These are phyloP conservation scores for Elaeis oleifera DNA, from an alignment of 202 grass and related monocot species.

Conservation along the genomic window DNA sequence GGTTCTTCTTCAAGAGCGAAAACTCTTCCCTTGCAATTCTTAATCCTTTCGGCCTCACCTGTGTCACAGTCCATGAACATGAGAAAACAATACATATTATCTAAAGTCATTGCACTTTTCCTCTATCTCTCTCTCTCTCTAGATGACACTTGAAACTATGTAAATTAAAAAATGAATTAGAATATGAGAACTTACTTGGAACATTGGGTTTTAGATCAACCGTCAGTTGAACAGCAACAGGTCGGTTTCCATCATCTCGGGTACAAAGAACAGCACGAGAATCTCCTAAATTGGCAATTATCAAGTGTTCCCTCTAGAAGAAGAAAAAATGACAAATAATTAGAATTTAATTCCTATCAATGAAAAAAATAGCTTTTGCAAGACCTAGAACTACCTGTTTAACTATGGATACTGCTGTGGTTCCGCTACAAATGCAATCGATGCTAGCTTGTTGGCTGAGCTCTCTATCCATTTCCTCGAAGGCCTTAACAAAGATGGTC, in stretches of 20 bases:
- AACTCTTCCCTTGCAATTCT: conserved; percentile 56
- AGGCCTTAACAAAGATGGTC: conserved; percentile 38
- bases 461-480: conserved; percentile 65
- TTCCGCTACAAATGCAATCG: conserved; percentile 82
- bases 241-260: conserved; percentile 34
- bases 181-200: conserved; percentile 33
- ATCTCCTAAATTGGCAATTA: conserved; percentile 79
- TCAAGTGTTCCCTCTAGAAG: conserved; percentile 58
- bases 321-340: background rate
- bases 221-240: conserved; percentile 52
- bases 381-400: conserved; percentile 33
- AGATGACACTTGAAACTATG: too few species aligned
- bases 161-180: too few species aligned
- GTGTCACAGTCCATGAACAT: background rate
- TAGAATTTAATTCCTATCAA: background rate
- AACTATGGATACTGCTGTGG: conserved; percentile 55
- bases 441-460: conserved; percentile 46
- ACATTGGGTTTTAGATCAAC: conserved; percentile 80
- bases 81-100: background rate
- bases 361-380: too few species aligned
- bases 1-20: conserved; percentile 83
- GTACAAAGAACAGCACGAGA: conserved; percentile 68
- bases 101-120: too few species aligned
- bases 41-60: conserved; percentile 74
- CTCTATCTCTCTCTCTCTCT: too few species aligned